Evolutionary conservation across 768 basidiomycete species (phyloP), one percentile per base, ranked within the genome.

Genomic region (Glaciozyma martinii): DNA sequence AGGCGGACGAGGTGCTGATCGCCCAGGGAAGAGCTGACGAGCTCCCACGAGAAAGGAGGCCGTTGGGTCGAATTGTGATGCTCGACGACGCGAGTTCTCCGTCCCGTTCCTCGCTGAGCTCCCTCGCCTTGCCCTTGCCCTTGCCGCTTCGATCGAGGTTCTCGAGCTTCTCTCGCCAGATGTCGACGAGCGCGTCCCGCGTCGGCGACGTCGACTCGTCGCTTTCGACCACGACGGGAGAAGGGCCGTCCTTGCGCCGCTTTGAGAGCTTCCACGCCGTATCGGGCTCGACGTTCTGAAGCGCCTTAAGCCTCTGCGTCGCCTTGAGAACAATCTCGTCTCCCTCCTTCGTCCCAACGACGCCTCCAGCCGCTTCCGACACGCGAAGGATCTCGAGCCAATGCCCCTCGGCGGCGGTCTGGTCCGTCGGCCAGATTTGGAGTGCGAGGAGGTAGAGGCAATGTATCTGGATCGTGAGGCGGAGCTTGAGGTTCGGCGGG

Each of bases 401-500:
- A 61, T 69, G 44, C 5, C n/a, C 23, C 27, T 61, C 52, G 30
- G 60, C 60, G 30, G 23, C 37, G 21, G 43, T 4, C 1, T 23
- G 33, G 42, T 32, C 30, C 3, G 55, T 19, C 42, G 44, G 56
- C 29, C 56, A 50, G 29, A 59, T 50, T n/a, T 69, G 68, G 0
- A 69, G 37, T 6, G 64, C 68, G 50, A 69, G 64, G 42, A 58
- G 46, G 61, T 69, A 69, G 12, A 62, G 61, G 13, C 61, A 57
- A 30, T 65, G 63, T 32, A 68, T 49, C 18, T 63, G 61, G 42
- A 68, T 27, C 2, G 67, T 68, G 21, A 62, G 19, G 23, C 50
- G 30, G 18, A 59, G 53, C 55, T 62, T 68, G 19, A 49, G 4
- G 12, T n/a, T 40, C 19, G 42, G 37, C 4, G 47, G 9, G 49